Evolutionary conservation across 768 basidiomycete species (phyloP).

Genomic region (Lentinula edodes): DNA sequence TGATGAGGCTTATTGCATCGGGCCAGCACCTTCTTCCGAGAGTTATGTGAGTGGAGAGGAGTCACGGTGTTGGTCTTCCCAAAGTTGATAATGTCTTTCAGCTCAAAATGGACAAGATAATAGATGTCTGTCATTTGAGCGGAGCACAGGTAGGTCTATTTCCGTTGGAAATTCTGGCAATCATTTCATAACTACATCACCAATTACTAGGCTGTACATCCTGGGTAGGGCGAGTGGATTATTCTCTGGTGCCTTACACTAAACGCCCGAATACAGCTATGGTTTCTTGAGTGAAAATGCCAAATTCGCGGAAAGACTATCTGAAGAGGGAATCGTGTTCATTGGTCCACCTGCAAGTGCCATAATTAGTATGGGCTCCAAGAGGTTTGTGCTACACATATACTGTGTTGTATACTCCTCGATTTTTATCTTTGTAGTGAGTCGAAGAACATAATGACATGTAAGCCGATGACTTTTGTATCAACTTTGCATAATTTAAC

Average conservation of each 20-base stretch:
- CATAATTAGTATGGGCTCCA: conserved; percentile 92
- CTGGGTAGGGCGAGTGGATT: conserved; percentile 48
- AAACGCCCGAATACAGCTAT: conserved; percentile 40
- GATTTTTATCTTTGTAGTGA: conserved; percentile 42
- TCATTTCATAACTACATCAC: not conserved
- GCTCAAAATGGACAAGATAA: conserved; percentile 85
- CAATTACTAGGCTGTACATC: conserved; percentile 73
- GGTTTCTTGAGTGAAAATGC: conserved; percentile 94
- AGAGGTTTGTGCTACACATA: conserved; percentile 50
- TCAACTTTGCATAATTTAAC: conserved; percentile 2
- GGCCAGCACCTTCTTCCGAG: conserved; percentile 82
- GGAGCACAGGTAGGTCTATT: conserved; percentile 67
- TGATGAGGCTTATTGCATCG: conserved; percentile 90
- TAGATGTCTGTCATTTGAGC: conserved; percentile 73
- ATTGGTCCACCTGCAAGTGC: conserved; percentile 88
- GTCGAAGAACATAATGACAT: conserved; percentile 92
- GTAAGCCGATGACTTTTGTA: conserved; percentile 28
- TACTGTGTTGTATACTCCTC: too few species aligned
- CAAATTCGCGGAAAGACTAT: conserved; percentile 66
- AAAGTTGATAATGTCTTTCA: conserved; percentile 20
- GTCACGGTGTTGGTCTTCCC: not conserved
- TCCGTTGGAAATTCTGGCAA: not conserved
- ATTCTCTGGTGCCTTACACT: not conserved
- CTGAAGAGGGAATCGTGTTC: conserved; percentile 78
- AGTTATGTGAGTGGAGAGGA: conserved; percentile 66